These are phyloP conservation scores for Vitis amurensis DNA, from an alignment of 164 flowering plant genomes.

Conservation along the genomic window DNA sequence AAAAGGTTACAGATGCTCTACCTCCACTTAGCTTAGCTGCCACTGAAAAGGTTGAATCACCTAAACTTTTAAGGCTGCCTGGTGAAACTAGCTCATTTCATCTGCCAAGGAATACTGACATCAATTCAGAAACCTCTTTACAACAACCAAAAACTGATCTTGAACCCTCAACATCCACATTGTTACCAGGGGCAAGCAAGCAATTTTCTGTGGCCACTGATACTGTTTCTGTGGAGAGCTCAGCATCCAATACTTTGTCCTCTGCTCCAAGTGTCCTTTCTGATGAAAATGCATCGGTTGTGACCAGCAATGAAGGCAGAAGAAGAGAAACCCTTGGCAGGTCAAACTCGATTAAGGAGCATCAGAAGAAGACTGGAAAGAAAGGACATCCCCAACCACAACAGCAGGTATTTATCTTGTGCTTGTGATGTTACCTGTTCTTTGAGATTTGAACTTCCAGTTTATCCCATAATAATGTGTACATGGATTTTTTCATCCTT, in stretches of 20 bases:
- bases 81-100: constrained; percentile 26
- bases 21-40: constrained; percentile 30
- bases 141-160: constrained; percentile 32
- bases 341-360: constrained; percentile 56
- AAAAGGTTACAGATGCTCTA: constrained; percentile 33
- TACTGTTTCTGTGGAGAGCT: constrained; percentile 16
- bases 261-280: constrained; percentile 17
- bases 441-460: not conserved
- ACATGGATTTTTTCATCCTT: not conserved
- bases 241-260: constrained; percentile 10
- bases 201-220: constrained; percentile 18
- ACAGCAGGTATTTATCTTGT: constrained; percentile 46
- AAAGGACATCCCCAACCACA: constrained; percentile 36
- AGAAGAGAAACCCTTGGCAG: constrained; percentile 37
- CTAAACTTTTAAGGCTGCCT: constrained; percentile 21
- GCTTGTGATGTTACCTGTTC: not conserved
- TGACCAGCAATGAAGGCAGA: constrained; percentile 25
- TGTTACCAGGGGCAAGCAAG: constrained; percentile 23
- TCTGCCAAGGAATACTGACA: constrained; percentile 32
- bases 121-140: constrained; percentile 15
- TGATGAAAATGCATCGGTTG: constrained; percentile 32
- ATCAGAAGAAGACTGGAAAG: constrained; percentile 37
- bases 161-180: constrained; percentile 19
- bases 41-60: constrained; percentile 40
- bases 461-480: not conserved